Evolutionary conservation across 108 stramenopile genomes (phyloP).

Genomic region (Cyclotella cryptica): DNA sequence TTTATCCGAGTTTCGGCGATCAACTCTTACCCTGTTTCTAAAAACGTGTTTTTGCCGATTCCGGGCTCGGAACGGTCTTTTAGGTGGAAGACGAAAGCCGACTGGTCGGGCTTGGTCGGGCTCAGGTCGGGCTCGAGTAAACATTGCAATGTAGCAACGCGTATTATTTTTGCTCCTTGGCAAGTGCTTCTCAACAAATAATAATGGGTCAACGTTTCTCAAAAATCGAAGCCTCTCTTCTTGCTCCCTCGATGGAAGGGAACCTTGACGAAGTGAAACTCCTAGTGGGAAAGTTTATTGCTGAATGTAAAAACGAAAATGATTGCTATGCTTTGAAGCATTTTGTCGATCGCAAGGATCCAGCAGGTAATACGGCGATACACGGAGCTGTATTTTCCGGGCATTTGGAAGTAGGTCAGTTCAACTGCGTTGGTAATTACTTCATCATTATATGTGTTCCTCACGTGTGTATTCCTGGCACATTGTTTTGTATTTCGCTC

Average conservation of each 20-base stretch:
- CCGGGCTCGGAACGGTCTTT: no score
- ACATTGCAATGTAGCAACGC: no score
- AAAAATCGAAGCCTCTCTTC: conserved; percentile 29
- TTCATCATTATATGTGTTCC: neutral
- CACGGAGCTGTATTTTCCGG: conserved; percentile 55
- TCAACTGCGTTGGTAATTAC: neutral
- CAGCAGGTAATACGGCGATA: conserved; percentile 48
- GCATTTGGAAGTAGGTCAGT: conserved; percentile 41
- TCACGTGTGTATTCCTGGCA: neutral
- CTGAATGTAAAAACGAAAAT: conserved; percentile 7
- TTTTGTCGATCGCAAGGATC: conserved; percentile 34
- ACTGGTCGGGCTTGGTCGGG: no score
- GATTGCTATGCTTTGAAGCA: conserved; percentile 13
- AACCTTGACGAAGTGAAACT: conserved; percentile 54
- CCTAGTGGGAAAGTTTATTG: conserved; percentile 48
- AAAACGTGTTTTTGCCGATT: no score
- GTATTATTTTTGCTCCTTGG: no score
- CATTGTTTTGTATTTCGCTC: no score
- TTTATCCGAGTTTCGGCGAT: no score
- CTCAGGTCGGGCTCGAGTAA: no score
- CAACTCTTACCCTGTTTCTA: no score
- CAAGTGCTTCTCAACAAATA: no score
- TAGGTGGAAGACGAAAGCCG: no score
- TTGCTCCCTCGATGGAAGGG: conserved; percentile 55
- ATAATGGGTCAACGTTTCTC: conserved; percentile 31